Evolutionary conservation across 2,329 filamentous ascomycete species (phyloP).

Genomic region (Spiromastix sp.): DNA sequence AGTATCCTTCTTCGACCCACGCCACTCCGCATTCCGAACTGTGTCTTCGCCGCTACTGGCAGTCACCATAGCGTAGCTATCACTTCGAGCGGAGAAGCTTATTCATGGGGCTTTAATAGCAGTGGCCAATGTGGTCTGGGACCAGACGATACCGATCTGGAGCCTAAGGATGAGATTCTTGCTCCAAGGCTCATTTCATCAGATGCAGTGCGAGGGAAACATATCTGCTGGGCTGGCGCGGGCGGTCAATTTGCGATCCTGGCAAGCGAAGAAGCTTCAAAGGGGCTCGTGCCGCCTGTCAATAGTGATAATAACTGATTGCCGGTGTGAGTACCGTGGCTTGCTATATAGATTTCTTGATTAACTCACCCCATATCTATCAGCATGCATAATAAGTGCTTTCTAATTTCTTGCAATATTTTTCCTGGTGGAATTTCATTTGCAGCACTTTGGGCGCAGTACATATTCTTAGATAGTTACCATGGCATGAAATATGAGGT

Average conservation of each 20-base stretch:
- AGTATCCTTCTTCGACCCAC: slow-evolving; percentile 61
- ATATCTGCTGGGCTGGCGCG: not conserved
- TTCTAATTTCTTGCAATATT: no score
- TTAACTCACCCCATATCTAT: no score
- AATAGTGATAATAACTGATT: no score
- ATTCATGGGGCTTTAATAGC: not conserved
- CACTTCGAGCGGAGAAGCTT: slow-evolving; percentile 51
- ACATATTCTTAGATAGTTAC: no score
- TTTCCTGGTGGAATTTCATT: no score
- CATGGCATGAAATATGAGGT: no score
- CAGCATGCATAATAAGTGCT: no score
- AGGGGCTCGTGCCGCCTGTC: no score
- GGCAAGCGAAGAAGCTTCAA: not conserved
- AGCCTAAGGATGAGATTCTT: not conserved
- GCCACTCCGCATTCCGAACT: slow-evolving; percentile 46
- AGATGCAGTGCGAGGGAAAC: not conserved
- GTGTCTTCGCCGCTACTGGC: slow-evolving; percentile 49
- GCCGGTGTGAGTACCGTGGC: no score
- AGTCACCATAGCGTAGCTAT: slow-evolving; percentile 65
- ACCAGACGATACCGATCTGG: not conserved
- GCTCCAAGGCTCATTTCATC: not conserved
- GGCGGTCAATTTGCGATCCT: not conserved
- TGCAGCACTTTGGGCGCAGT: no score
- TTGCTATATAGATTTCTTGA: no score
- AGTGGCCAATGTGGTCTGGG: not conserved